These are phyloP conservation scores for Glycine latifolia DNA, from an alignment of 306 rosid species.

Conservation along the genomic window DNA sequence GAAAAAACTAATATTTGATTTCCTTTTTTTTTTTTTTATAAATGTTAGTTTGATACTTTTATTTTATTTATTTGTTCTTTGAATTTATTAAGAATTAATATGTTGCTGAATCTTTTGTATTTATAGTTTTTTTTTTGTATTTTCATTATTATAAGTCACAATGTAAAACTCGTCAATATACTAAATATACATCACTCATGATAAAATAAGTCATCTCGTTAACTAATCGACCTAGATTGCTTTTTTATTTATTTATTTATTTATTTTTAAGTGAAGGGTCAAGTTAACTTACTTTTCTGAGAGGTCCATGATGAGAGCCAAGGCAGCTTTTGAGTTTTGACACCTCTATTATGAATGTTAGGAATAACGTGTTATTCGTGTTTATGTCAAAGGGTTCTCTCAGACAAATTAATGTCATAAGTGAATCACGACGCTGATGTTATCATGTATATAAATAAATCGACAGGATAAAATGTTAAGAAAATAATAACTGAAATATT, in stretches of 20 bases:
- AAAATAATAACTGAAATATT: neutral
- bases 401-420: neutral
- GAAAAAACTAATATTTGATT: no score
- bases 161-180: neutral
- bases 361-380: neutral
- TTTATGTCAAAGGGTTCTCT: neutral
- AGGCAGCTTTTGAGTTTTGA: no score
- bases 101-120: neutral
- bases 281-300: neutral
- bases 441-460: conserved; percentile 7
- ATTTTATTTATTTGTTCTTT: no score
- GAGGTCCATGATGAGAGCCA: neutral
- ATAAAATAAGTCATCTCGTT: neutral
- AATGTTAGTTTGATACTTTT: no score
- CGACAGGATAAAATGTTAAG: neutral
- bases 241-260: neutral
- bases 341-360: no score
- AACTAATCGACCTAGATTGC: neutral
- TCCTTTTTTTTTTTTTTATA: no score
- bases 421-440: neutral
- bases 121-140: no score
- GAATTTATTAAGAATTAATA: no score
- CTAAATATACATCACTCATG: no score
- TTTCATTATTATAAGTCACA: neutral
- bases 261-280: neutral